phyloP scores from a whole-genome alignment of 2,329 filamentous ascomycete genomes.

The Stylonectria norvegica region DNA sequence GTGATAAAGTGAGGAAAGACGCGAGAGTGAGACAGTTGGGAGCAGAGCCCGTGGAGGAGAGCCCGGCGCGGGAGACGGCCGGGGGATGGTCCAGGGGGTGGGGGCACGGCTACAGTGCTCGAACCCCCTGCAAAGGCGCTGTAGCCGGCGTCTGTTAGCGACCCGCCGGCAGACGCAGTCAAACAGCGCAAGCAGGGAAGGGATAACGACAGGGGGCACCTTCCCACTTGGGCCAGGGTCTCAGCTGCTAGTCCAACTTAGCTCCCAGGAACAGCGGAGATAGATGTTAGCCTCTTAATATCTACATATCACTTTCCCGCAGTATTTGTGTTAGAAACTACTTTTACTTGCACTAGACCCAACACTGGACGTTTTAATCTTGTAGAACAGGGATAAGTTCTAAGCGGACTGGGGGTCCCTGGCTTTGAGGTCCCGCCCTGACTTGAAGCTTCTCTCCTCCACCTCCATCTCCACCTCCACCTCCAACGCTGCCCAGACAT shows the following conservation, averaged over 20 bases:
- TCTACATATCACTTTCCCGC: no score
- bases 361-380: constrained; percentile 25
- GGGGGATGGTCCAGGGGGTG: not conserved
- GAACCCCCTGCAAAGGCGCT: no score
- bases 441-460: constrained; percentile 10
- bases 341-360: constrained; percentile 12
- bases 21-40: no score
- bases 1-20: no score
- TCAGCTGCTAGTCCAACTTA: no score
- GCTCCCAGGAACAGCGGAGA: no score
- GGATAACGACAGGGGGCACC: constrained; percentile 23
- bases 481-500: no score
- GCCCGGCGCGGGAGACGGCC: not conserved
- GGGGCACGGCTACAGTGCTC: not conserved
- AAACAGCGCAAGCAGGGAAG: constrained; percentile 15
- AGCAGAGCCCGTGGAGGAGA: no score
- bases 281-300: no score
- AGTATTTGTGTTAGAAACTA: constrained; percentile 12
- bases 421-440: constrained; percentile 2
- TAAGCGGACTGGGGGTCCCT: constrained; percentile 17
- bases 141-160: constrained; percentile 27
- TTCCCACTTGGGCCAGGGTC: constrained; percentile 5
- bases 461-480: constrained; percentile 16
- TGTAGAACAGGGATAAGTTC: constrained; percentile 27
- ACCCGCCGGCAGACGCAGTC: not conserved